Evolutionary conservation across 1,284 basidiomycete genomes (phyloP), one percentile per base, ranked within the genome.

Genomic region (Ganoderma lingzhi): DNA sequence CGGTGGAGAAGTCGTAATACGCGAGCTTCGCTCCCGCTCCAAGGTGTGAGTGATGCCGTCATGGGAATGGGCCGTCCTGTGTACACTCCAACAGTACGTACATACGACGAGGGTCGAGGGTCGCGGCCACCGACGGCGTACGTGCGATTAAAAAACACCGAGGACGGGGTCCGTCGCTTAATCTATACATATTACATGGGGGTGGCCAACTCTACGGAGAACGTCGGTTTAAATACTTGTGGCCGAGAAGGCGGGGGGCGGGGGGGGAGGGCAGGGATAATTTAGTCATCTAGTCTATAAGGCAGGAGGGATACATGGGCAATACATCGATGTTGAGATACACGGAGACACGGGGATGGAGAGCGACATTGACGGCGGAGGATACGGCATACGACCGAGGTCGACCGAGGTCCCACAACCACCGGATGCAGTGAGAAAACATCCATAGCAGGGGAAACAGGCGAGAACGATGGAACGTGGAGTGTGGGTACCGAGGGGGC

Each of bases 151-250:
- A 12, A 53, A 3, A 3, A 28, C 48, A n/a, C 23, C 48, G 48
- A 53, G 23, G 48, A 53, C 48, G 48, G 48, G 48, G 48, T 53
- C 48, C 48, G 48, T 53, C 48, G 48, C 48, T 12, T 53, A 53
- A 53, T 28, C 48, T 30, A 28, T 53, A 53, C 15, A 23, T 30
- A 28, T 53, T 53, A 28, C 48, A 9, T 51, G 48, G 48, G 48
- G 15, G 48, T 8, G 48, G 23, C 6, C 48, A n/a, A 1, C 6
- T 10, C 12, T 8, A 30, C 12, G 30, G 53, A 35, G 15, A 35
- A 35, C 17, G 30, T 56, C 32, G 23, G 48, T 14, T 15, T 28
- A 28, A 28, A 53, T 53, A 28, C 12, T 23, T 30, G 48, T 28
- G 48, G 10, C 48, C 23, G n/a, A 10, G 48, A n/a, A 12, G 10